A percentile compares a stretch with the other conserved stretches of the same genome.
phyloP scores from a whole-genome alignment of 1,284 basidiomycete species.

The Ustilago hordei region DNA sequence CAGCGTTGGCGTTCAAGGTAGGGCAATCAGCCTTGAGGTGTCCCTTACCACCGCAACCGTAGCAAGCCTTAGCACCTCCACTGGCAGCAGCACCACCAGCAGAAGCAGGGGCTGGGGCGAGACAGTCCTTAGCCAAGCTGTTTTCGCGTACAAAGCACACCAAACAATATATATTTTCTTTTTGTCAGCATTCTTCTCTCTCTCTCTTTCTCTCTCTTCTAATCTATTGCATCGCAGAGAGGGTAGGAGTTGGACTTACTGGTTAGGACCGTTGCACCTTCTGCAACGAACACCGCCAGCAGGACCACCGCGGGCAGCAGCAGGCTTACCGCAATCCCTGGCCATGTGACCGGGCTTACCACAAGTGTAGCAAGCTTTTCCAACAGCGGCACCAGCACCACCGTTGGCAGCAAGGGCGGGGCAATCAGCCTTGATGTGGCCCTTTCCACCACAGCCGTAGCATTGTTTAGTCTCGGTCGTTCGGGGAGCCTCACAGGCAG shows the following conservation, averaged over 20 bases:
- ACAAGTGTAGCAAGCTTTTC: conserved; percentile 23
- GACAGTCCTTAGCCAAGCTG: conserved; percentile 14
- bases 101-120: conserved; percentile 2
- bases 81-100: neutral
- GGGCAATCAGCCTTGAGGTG: conserved; percentile 34
- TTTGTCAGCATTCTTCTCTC: neutral
- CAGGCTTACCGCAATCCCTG: neutral
- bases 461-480: conserved; percentile 53
- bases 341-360: conserved; percentile 19
- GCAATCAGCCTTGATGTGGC: conserved; percentile 50
- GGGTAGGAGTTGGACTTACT: conserved; percentile 14
- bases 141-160: neutral
- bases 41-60: conserved; percentile 1
- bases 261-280: conserved; percentile 38
- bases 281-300: conserved; percentile 25
- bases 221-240: neutral
- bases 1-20: conserved; percentile 1
- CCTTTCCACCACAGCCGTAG: conserved; percentile 51
- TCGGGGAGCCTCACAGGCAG: conserved; percentile 40
- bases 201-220: neutral
- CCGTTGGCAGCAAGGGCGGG: conserved; percentile 14
- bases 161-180: neutral
- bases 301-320: neutral
- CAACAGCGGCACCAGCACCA: neutral
- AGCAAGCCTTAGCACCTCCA: neutral